These are phyloP conservation scores for Metschnikowia santaceciliae DNA, from an alignment of 805 yeast genomes.

Conservation along the genomic window DNA sequence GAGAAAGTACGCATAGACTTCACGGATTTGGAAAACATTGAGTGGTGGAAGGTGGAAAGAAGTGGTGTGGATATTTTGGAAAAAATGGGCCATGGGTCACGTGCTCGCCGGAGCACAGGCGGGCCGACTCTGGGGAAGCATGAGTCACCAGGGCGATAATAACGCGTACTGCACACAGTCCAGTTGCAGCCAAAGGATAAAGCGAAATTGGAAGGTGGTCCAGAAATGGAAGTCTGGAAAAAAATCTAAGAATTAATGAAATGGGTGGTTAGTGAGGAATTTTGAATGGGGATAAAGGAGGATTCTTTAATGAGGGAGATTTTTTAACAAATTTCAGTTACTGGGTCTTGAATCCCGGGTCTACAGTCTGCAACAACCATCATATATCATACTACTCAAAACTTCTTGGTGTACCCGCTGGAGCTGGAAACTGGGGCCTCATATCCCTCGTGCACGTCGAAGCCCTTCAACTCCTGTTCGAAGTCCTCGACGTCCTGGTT, in stretches of 20 bases:
- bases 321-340: neutral
- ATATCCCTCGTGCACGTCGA: constrained; percentile 21
- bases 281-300: no score
- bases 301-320: neutral
- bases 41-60: neutral
- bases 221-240: no score
- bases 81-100: neutral
- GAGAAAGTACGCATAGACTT: constrained; percentile 25
- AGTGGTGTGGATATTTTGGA: neutral
- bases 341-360: neutral
- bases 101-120: constrained; percentile 3
- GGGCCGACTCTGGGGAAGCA: constrained; percentile 6
- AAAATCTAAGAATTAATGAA: no score
- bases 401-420: constrained; percentile 4
- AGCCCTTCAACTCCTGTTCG: constrained; percentile 39
- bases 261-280: no score
- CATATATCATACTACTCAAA: neutral
- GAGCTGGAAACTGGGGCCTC: constrained; percentile 10
- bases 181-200: neutral
- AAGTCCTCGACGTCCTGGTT: constrained; percentile 63
- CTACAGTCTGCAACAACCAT: neutral
- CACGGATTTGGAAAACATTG: constrained; percentile 19
- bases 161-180: neutral
- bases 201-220: neutral
- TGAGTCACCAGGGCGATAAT: constrained; percentile 7